Evolutionary conservation across 176 grass and related monocot species (phyloP), one percentile per base, ranked within the genome.

Genomic region (Areca catechu): DNA sequence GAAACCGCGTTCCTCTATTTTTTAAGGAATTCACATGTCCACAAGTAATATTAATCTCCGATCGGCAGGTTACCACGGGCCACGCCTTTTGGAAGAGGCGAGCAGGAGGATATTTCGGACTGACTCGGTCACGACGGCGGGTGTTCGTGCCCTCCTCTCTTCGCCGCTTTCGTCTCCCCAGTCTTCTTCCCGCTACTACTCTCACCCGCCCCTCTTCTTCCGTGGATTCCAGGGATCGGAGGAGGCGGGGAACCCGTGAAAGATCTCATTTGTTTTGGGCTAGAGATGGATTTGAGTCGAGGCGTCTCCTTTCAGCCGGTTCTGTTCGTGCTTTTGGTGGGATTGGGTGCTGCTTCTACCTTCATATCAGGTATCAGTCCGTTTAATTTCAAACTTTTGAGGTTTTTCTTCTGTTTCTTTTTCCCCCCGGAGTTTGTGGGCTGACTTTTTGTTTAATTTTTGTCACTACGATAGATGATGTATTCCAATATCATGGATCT

Each of bases 361-460:
- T 80, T 83, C 76, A 72, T 92, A 61, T 78, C 83, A 43, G 72
- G 88, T 86, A 43, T 43, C 9, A 10, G 14, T 43, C 34, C 34
- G 66, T 3, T 54, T 76, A 56, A 49, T 56, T 69, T 52, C 15
- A 16, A 60, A n/a, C 2, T 48, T 59, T 18, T 66, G 77, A 80
- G 19, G 24, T 43, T 48, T 53, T 21, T 55, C 50, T n/a, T 15
- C 15, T 14, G 49, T 50, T 63, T 51, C 51, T 28, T 19, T 49
- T 50, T 27, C 5, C 25, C 0, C 5, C 5, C 5, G 0, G 5
- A 6, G 51, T 20, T 57, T 67, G 29, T 54, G 57, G 22, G 20
- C 15, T 19, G 4, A 17, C 5, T 29, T 64, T 73, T 20, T 50
- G n/a, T 15, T 54, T 47, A 47, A 3, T 20, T 54, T 28, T 4